Percentiles rank a stretch among this genome's conserved stretches.
phyloP scores from a whole-genome alignment of 2,329 filamentous ascomycete genomes.

The Colletotrichum gloeosporioides region DNA sequence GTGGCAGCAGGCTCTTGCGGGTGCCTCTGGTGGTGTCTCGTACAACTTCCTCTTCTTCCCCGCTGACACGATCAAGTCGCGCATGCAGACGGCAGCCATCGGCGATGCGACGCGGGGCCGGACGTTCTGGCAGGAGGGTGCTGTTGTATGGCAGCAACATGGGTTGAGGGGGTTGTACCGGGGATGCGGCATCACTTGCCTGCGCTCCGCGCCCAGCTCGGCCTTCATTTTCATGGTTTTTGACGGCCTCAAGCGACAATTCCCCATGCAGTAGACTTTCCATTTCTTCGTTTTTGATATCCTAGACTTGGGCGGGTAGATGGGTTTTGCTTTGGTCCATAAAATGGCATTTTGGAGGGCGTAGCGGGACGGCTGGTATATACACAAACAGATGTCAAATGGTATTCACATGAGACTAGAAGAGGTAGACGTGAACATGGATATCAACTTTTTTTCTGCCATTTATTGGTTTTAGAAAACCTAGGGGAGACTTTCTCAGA shows the following conservation, averaged over 20 bases:
- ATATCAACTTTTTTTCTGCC: not conserved
- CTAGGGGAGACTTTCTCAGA: not conserved
- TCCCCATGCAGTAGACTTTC: slow-evolving; percentile 52
- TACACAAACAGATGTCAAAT: not conserved
- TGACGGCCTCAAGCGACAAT: slow-evolving; percentile 78
- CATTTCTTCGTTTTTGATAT: slow-evolving; percentile 16
- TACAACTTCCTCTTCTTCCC: slow-evolving; percentile 99
- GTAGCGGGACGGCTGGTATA: not conserved
- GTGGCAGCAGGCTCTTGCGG: slow-evolving; percentile 86
- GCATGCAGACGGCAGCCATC: slow-evolving; percentile 89
- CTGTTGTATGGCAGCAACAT: slow-evolving; percentile 78
- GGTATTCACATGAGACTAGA: not conserved
- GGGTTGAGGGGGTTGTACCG: slow-evolving; percentile 88
- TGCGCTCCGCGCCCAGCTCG: slow-evolving; percentile 89
- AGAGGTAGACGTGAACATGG: not conserved
- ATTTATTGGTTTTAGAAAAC: not conserved
- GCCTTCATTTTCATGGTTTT: slow-evolving; percentile 98
- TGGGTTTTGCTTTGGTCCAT: not conserved
- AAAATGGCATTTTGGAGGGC: slow-evolving; percentile 7
- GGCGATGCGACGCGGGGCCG: slow-evolving; percentile 58
- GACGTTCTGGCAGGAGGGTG: slow-evolving; percentile 76
- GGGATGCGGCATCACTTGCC: slow-evolving; percentile 92
- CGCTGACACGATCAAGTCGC: slow-evolving; percentile 95
- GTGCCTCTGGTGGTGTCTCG: slow-evolving; percentile 85
- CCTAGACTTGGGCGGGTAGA: slow-evolving; percentile 14